Percentiles rank a stretch among this genome's conserved stretches.
Conservation (phyloP, 2,329 filamentous ascomycete genomes). For the Aspergillus sp. region DNA sequence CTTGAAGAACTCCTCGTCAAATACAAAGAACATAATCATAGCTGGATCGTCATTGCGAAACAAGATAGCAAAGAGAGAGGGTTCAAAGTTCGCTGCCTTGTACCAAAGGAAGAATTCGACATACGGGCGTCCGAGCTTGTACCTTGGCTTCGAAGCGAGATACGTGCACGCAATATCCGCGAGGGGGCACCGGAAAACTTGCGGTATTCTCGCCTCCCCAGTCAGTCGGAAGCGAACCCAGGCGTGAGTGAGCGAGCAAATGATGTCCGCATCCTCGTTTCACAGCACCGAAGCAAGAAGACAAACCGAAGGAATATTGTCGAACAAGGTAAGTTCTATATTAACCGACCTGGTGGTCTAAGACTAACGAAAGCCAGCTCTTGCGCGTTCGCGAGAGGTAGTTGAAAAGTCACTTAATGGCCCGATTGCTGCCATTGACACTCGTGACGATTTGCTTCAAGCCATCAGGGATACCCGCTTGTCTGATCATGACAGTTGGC, state of each 20-base stretch:
- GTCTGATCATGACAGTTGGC: constrained; percentile 81
- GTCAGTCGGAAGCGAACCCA: constrained; percentile 39
- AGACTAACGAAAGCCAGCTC: constrained; percentile 39
- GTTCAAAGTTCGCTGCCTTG: constrained; percentile 76
- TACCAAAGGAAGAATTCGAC: constrained; percentile 78
- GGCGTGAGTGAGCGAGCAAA: constrained; percentile 54
- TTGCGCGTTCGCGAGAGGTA: constrained; percentile 58
- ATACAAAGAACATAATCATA: constrained; percentile 74
- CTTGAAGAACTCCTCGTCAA: constrained; percentile 70
- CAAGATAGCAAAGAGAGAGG: constrained; percentile 56
- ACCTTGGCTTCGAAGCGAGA: constrained; percentile 76
- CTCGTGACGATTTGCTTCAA: constrained; percentile 78
- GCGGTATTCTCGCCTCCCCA: constrained; percentile 42
- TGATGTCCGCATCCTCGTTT: constrained; percentile 81
- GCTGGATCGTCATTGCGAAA: constrained; percentile 88
- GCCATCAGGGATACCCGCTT: constrained; percentile 72
- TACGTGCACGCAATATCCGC: constrained; percentile 73
- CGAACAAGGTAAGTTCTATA: constrained; percentile 65
- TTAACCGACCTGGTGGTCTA: background rate
- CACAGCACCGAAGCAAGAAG: constrained; percentile 85
- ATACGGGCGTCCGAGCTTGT: constrained; percentile 71
- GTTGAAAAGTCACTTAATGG: constrained; percentile 71
- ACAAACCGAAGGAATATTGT: constrained; percentile 84
- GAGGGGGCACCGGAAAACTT: constrained; percentile 49
- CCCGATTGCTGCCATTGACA: constrained; percentile 84